phyloP scores from a whole-genome alignment of 257 asterid species.

The Forsythia viridissima region DNA sequence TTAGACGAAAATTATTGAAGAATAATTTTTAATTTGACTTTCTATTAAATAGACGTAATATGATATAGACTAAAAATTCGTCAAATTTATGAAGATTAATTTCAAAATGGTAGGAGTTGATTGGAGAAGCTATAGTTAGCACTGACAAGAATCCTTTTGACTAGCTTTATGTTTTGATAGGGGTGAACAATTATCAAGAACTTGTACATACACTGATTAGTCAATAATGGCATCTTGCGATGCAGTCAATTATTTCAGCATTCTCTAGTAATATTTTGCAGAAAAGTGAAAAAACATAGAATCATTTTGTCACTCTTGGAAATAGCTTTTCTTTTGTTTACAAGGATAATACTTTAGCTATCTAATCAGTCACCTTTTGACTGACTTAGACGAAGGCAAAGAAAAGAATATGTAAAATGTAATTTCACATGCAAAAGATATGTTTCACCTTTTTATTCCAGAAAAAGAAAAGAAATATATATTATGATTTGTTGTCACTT shows the following conservation, averaged over 20 bases:
- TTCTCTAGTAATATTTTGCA: slow-evolving; percentile 28
- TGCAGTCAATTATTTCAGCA: slow-evolving; percentile 29
- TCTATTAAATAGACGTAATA: no score
- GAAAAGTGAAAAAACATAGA: slow-evolving; percentile 34
- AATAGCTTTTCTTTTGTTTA: slow-evolving; percentile 51
- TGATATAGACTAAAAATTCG: no score
- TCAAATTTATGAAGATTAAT: no score
- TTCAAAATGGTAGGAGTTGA: no score
- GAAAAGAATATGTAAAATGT: no score
- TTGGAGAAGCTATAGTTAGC: no score
- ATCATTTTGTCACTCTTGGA: slow-evolving; percentile 60
- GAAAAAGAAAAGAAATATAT: no score
- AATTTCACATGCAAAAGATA: slow-evolving; percentile 30
- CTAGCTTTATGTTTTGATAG: no score
- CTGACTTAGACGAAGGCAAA: slow-evolving; percentile 21
- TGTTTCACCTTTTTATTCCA: slow-evolving; percentile 21
- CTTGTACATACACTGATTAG: slow-evolving; percentile 35
- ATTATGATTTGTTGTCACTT: no score
- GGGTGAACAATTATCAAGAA: not conserved
- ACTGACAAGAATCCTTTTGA: no score
- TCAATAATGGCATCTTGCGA: slow-evolving; percentile 54
- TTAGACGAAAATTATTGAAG: no score
- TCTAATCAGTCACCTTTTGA: slow-evolving; percentile 47
- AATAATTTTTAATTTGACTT: no score
- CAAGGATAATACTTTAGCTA: slow-evolving; percentile 48